Evolutionary conservation across 2,329 filamentous ascomycete genomes (phyloP), one percentile per base, ranked within the genome.

Genomic region (Nakataea oryzae): DNA sequence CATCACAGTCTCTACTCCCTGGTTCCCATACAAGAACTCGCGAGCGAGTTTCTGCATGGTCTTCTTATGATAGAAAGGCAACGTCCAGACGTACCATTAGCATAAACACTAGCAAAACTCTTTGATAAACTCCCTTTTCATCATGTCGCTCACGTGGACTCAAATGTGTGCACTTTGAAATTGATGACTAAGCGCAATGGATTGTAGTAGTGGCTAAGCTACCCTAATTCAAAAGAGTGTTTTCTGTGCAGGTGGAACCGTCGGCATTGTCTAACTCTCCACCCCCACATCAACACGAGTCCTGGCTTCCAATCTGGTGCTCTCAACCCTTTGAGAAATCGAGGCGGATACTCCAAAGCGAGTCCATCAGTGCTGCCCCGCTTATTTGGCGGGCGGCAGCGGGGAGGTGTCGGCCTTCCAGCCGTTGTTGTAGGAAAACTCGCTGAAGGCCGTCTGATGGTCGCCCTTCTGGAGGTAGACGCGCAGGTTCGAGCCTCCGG

Each of bases 391-490:
- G 29, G 62, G 62, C 29, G 62, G 62, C 17, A 63, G 41, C 11
- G 62, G 59, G 32, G 29, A 14, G 28, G 56, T 8, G 9, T 54
- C 62, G 14, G 56, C 21, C 13, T 13, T 27, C 62, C 62, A 63
- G 28, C 62, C 62, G n/a, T 17, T 21, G 24, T n/a, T 29, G 54
- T 55, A 63, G 21, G 59, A 59, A 55, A 58, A 65, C 64, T 65
- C 64, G 56, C 57, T 64, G n/a, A 65, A 54, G 21, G 50, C 63
- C 30, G 61, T 61, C 27, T 17, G 30, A 17, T 60, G 11, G n/a
- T 58, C 60, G 12, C 64, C 64, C 32, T 64, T 64, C 64, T 65
- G 63, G 6, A 65, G 27, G 41, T 65, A 65, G n/a, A 65, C 64
- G 27, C 64, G 56, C 50, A 64, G 59, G 21, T 54, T 28, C 21